Base-by-base conservation (phyloP, 768 basidiomycete genomes). In the Kwoniella dejecticola region DNA sequence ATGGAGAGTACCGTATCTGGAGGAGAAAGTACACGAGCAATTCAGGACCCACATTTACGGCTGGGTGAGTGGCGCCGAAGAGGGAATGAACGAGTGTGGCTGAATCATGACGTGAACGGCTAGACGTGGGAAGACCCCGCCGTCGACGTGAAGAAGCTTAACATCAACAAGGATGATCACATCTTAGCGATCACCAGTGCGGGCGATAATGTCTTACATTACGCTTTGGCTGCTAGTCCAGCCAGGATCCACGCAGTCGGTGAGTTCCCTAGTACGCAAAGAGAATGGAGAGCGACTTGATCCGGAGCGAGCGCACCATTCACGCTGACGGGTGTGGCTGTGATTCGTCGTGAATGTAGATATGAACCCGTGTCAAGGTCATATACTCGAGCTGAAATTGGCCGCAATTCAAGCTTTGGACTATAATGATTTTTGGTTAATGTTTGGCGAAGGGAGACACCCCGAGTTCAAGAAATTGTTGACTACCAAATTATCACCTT, bases 141-240 rank as follows among this genome's bases (percentile, higher is more conserved):
- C 5, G 87, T 85, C 63, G 89, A 90, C 72, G 85, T 90, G 82
- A 81, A 83, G 64, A 82, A 84, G 68, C 79, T 90, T 4, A 71
- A 85, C 15, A 76, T 90, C 58, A 82, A 83, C 19, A 76, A 79
- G 33, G 82, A 86, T 12, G 89, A 90, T 77, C 83, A 85, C 0
- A 83, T 90, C 72, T 82, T 90, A 12, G 85, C 86, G 17, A 89
- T 90, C 68, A 89, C 88, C 1, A 86, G 85, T 52, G 89, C 88
- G 2, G 89, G 89, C 0, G 89, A 89, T 76, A 90, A 90, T 73
- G 87, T 88, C 2, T 80, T 90, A 33, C 88, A 89, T 72, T 90
- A 90, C 64, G 88, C 88, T 7, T 85, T 88, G 57, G 82, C 82
- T n/a, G 85, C 84, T 1, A 75, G 81, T 29, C 87, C 87, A 2